phyloP scores from a whole-genome alignment of 2,329 filamentous ascomycete species.

The Colletotrichum tamarilloi region DNA sequence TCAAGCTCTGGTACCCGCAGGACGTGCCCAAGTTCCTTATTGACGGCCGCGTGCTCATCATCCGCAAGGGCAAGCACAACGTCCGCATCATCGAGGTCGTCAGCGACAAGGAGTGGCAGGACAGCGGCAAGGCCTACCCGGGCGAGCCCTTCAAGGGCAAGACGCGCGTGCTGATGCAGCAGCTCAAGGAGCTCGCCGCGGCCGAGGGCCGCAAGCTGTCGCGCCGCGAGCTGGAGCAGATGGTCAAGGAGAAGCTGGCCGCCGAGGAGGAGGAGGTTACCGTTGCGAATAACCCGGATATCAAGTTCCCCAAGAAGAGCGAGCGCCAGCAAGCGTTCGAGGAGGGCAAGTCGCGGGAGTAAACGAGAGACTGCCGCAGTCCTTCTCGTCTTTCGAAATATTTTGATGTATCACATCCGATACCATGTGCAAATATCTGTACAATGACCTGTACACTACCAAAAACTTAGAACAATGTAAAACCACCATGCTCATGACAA shows the following conservation, averaged over 20 bases:
- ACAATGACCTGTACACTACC: conserved; percentile 26
- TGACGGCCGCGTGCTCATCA: conserved; percentile 66
- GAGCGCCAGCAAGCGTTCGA: conserved; percentile 16
- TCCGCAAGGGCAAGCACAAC: conserved; percentile 73
- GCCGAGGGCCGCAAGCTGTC: conserved; percentile 43
- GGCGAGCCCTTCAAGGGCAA: conserved; percentile 63
- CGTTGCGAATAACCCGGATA: conserved; percentile 54
- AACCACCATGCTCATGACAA: conserved; percentile 9
- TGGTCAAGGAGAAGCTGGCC: conserved; percentile 41
- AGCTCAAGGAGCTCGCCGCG: conserved; percentile 50
- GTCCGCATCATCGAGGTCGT: conserved; percentile 71
- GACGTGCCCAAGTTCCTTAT: conserved; percentile 72
- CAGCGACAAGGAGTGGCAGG: conserved; percentile 63
- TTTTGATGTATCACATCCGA: conserved; percentile 9
- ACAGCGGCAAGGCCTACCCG: conserved; percentile 61
- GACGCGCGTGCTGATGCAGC: conserved; percentile 55
- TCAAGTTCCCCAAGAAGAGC: conserved; percentile 48
- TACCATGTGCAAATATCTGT: conserved; percentile 31
- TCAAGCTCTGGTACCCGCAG: conserved; percentile 67
- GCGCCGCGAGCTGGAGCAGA: conserved; percentile 41
- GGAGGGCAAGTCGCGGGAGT: conserved; percentile 17
- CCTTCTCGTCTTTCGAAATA: neutral
- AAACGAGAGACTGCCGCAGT: neutral
- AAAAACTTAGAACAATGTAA: conserved; percentile 26
- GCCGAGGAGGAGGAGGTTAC: conserved; percentile 38